Conservation (phyloP, 306 rosid genomes). For the Trifolium fragiferum region DNA sequence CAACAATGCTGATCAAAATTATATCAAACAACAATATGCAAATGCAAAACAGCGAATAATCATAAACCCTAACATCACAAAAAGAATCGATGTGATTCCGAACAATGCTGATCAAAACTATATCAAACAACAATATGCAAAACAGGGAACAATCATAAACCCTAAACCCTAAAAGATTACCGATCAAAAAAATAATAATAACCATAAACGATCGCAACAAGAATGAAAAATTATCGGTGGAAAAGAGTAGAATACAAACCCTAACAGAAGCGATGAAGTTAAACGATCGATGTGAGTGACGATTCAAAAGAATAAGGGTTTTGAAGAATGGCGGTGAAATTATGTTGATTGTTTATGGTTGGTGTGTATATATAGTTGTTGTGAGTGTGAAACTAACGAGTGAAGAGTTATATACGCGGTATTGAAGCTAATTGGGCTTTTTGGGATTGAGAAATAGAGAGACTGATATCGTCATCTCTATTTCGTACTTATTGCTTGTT, state of each 20-base stretch:
- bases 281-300: neutral
- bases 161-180: constrained; percentile 17
- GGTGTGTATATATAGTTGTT: neutral
- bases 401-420: neutral
- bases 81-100: neutral
- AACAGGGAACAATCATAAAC: neutral
- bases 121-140: neutral
- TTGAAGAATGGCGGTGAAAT: constrained; percentile 26
- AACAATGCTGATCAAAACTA: neutral
- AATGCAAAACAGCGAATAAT: neutral
- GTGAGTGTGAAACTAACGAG: neutral
- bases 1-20: no score
- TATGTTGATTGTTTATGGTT: neutral
- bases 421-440: neutral
- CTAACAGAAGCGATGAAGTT: constrained; percentile 25
- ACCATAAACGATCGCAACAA: neutral
- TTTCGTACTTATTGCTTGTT: no score
- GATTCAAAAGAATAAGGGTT: neutral
- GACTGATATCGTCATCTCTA: no score
- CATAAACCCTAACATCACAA: neutral
- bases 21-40: neutral
- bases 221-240: neutral
- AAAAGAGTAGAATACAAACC: neutral
- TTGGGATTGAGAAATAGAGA: no score
- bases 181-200: neutral